Conservation (phyloP, 768 basidiomycete genomes). For the Cubamyces lactineus region DNA sequence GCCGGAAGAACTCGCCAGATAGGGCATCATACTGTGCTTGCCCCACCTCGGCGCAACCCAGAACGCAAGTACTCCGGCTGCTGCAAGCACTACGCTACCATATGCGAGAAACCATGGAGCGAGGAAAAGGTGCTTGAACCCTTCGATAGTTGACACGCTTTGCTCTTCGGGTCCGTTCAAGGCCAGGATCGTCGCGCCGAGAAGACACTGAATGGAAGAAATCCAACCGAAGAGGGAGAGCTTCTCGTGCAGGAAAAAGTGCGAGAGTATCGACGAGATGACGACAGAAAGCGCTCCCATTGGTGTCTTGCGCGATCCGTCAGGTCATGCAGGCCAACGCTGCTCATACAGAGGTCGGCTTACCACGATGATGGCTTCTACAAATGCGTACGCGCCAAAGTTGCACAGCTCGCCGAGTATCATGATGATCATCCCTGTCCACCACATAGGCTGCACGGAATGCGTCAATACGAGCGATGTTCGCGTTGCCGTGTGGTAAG, state of each 20-base stretch:
- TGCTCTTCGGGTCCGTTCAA: conserved; percentile 80
- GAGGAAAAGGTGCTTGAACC: conserved; percentile 77
- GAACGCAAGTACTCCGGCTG: conserved; percentile 66
- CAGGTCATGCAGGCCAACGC: neutral
- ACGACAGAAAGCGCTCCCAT: conserved; percentile 94
- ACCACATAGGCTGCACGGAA: conserved; percentile 45
- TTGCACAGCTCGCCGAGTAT: conserved; percentile 36
- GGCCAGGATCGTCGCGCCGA: conserved; percentile 84
- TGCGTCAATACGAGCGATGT: neutral
- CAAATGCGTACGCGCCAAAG: conserved; percentile 73
- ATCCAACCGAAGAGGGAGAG: conserved; percentile 95
- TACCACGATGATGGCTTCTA: conserved; percentile 87
- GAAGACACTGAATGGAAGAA: conserved; percentile 84
- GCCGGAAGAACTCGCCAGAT: conserved; percentile 36
- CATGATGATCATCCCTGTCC: conserved; percentile 53
- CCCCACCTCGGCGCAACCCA: conserved; percentile 86
- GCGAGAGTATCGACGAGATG: conserved; percentile 87
- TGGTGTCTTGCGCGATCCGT: conserved; percentile 60
- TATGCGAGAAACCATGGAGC: conserved; percentile 80
- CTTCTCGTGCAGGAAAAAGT: conserved; percentile 86
- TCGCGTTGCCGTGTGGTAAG: neutral
- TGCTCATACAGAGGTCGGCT: conserved; percentile 27
- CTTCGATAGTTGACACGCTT: conserved; percentile 63
- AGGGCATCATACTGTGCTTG: conserved; percentile 88
- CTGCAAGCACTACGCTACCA: conserved; percentile 57